Evolutionary conservation across 1,284 basidiomycete species (phyloP), one percentile per base, ranked within the genome.

Genomic region (Earliella scabrosa): DNA sequence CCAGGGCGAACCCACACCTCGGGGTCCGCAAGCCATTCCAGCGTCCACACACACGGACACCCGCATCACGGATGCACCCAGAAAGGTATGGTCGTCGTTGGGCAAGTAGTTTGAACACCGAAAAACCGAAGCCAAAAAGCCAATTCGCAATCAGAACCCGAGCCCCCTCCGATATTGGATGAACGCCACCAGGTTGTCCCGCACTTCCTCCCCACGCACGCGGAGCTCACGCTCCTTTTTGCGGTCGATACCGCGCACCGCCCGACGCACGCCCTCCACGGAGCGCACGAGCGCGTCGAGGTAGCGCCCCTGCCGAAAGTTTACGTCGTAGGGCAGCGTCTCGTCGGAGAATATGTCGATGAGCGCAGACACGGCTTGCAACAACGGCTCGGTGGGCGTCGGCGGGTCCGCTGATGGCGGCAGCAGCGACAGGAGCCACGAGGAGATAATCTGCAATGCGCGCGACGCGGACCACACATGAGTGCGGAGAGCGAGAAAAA

Each of bases 311-410:
- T 84, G 70, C 16, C 86, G 80, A 76, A 98, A 98, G 63, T 88
- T 90, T 54, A 82, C 65, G 72, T 99, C 96, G 71, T 92, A 97
- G 0, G 87, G 80, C 46, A 86, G 74, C 9, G 75, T 82, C 73
- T 99, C 97, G 74, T 99, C 97, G 2, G 95, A 93, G 72, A 93
- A 99, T 47, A 97, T 90, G 71, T 98, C 97, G 62, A 98, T 93
- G 45, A 98, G 73, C 24, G 91, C 92, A 34, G 97, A 95, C 29
- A 88, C 76, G 0, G 87, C 85, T 65, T 97, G 93, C 18, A 98
- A 79, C 53, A 92, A 78, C 0, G 88, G 80, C 68, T 98, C 95
- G 2, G 86, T 80, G 43, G 79, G 81, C 39, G 75, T 73, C 34
- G 75, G 65, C 34, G 80, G 74, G 14, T 75, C 66, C 23, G 71